Conservation (phyloP, 192 early-diverging fungal genomes). For the Jimgerdemannia flammicorona region DNA sequence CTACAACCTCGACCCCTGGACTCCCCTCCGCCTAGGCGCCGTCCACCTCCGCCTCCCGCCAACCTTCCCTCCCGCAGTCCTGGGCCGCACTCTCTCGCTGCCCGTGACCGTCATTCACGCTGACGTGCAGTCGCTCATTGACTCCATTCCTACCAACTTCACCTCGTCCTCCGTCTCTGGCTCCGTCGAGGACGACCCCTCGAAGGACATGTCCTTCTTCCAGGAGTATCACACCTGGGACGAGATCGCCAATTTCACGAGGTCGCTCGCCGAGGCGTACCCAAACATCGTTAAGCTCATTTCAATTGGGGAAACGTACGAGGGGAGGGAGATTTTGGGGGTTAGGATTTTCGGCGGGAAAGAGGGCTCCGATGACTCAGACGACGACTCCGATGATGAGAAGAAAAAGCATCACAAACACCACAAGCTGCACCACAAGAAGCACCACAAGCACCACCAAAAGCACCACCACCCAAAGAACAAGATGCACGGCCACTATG, state of each 20-base stretch:
- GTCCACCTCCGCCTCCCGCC: conserved; percentile 30
- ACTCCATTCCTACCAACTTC: conserved; percentile 3
- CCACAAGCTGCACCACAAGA: background rate
- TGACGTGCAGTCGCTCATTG: conserved; percentile 26
- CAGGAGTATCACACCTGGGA: conserved; percentile 37
- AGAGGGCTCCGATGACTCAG: no score
- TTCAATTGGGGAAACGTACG: conserved; percentile 40
- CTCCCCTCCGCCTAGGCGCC: conserved; percentile 28
- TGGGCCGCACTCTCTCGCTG: conserved; percentile 1
- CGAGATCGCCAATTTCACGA: conserved; percentile 36
- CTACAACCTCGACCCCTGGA: conserved; percentile 31
- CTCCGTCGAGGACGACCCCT: conserved; percentile 9
- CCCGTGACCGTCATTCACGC: conserved; percentile 4
- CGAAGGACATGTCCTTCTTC: conserved; percentile 32
- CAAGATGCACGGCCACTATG: background rate
- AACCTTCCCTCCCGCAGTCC: conserved; percentile 19
- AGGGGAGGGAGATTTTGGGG: conserved; percentile 44
- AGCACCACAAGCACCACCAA: no score
- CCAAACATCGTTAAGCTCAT: conserved; percentile 39
- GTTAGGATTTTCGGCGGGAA: conserved; percentile 28
- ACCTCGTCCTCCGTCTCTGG: background rate
- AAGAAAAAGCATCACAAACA: background rate
- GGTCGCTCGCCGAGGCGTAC: conserved; percentile 28
- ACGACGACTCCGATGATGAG: background rate
- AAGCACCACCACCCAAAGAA: background rate